Base-by-base conservation (phyloP, 176 grass and related monocot species). In the Phyllostachys edulis region DNA sequence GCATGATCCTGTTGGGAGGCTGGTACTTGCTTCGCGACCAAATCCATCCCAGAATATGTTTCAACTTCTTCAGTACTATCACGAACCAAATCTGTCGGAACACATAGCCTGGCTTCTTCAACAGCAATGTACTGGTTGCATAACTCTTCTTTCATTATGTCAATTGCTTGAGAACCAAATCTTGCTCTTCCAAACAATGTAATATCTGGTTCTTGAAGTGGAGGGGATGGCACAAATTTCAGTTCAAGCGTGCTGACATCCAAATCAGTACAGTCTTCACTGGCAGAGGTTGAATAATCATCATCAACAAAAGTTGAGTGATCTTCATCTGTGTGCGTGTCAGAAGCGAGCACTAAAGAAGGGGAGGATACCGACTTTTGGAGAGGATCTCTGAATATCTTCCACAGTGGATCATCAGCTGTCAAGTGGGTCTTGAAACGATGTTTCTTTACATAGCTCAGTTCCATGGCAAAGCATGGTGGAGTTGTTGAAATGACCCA, bases 401-500 rank as follows among this genome's bases (percentile, higher is more conserved):
- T 95, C 96, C 93, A 90, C 54, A 94, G 11, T 37, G 89, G 85
- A 56, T 98, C 93, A 87, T 95, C 83, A 77, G 85, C 83, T 82
- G 62, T 74, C 87, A 94, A 77, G 67, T 74, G 67, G 46, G 87
- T 92, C 83, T 94, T 98, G 52, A 88, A 98, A 75, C 93, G 93
- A 75, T 85, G 56, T 78, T 90, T 90, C 80, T 89, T 98, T 47
- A 98, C 91, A 90, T 98, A 98, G 85, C 71, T 81, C 74, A 98
- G 77, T 49, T 95, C 91, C 90, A 94, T 94, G 45, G 93, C 96
- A 42, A 86, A 90, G 79, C 80, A 92, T 32, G 93, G 89, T 1
- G 91, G 93, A 14, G 93, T 98, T 41, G 96, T 98, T 51, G 93
- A 98, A 63, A 98, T 87, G 32, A 95, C 96, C 93, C 93, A 94